These are phyloP conservation scores for Striga hermonthica DNA, from an alignment of 305 asterid species.

Conservation along the genomic window DNA sequence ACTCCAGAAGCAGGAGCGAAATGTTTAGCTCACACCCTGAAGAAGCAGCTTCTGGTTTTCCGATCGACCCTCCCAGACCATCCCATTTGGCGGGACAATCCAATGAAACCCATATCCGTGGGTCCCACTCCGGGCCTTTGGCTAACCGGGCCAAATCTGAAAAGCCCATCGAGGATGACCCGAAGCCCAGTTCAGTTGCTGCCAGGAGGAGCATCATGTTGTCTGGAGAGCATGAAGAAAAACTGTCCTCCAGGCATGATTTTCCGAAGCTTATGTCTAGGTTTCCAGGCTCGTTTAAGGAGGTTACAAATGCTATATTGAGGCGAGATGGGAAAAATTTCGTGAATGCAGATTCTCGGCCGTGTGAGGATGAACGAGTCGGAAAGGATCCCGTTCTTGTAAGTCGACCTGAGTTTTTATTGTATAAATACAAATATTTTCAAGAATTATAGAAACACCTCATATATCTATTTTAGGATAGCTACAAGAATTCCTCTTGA, in stretches of 20 bases:
- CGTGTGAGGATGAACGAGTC: constrained; percentile 45
- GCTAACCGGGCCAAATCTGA: constrained; percentile 62
- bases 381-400: constrained; percentile 54
- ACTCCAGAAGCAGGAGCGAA: constrained; percentile 77
- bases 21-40: constrained; percentile 70
- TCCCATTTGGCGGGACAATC: constrained; percentile 53
- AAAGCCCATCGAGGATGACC: constrained; percentile 55
- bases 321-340: constrained; percentile 45
- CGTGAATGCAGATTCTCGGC: constrained; percentile 10
- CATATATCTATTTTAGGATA: too few species aligned
- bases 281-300: constrained; percentile 71
- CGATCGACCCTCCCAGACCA: constrained; percentile 75
- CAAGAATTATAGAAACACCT: too few species aligned
- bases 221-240: constrained; percentile 51
- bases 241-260: constrained; percentile 42
- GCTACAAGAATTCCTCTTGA: too few species aligned
- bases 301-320: constrained; percentile 40
- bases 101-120: constrained; percentile 46
- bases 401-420: constrained; percentile 30
- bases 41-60: constrained; percentile 77
- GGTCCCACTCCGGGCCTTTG: constrained; percentile 76
- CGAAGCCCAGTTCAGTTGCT: constrained; percentile 60
- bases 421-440: too few species aligned
- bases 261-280: constrained; percentile 49
- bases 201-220: constrained; percentile 57